These are phyloP conservation scores for Colletotrichum acutatum DNA, from an alignment of 2,329 filamentous ascomycete genomes.

Conservation along the genomic window DNA sequence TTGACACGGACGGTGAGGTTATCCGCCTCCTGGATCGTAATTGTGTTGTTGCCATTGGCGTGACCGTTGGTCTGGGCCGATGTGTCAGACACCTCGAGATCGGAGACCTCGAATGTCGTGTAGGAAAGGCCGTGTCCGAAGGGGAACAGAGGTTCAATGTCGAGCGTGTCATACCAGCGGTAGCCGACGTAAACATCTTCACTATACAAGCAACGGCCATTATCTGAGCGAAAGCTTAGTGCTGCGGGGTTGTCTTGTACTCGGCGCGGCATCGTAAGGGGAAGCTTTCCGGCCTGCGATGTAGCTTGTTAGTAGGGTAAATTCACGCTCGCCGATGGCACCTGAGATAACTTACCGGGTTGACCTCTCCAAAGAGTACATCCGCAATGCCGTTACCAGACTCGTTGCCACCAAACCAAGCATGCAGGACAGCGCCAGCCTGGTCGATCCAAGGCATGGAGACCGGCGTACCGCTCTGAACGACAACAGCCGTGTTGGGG, in stretches of 20 bases:
- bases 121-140: conserved; percentile 78
- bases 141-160: conserved; percentile 65
- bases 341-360: conserved; percentile 50
- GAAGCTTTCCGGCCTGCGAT: conserved; percentile 75
- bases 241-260: conserved; percentile 77
- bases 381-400: conserved; percentile 41
- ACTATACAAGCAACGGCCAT: conserved; percentile 74
- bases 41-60: conserved; percentile 43
- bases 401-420: conserved; percentile 44
- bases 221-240: conserved; percentile 73
- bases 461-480: conserved; percentile 69
- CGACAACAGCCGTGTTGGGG: conserved; percentile 66
- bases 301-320: background rate
- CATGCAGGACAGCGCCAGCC: conserved; percentile 49
- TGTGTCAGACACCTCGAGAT: conserved; percentile 52
- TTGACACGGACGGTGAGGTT: conserved; percentile 54
- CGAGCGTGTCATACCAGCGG: conserved; percentile 69
- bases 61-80: conserved; percentile 48
- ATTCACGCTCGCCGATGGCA: no score
- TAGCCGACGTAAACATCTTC: conserved; percentile 82
- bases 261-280: conserved; percentile 73
- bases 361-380: conserved; percentile 41
- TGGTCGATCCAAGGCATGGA: conserved; percentile 58
- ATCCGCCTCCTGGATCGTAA: conserved; percentile 51
- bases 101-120: conserved; percentile 68